These are phyloP conservation scores for Domatiomyces globalis DNA, from an alignment of 2,329 filamentous ascomycete species.

Conservation along the genomic window DNA sequence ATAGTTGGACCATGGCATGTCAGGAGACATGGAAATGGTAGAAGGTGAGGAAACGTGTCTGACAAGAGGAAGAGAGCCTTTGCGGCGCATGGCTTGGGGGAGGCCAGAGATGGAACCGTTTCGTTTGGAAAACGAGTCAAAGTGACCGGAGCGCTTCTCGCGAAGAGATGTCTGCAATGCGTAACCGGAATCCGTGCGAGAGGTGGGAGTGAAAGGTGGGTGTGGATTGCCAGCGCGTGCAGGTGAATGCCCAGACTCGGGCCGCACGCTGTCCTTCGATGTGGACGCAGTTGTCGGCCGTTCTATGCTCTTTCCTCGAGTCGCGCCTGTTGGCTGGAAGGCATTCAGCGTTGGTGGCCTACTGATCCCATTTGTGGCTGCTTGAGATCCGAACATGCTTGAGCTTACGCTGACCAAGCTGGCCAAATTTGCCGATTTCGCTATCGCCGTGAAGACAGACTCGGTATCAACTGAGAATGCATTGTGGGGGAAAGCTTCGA, in stretches of 20 bases:
- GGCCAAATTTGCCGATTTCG: constrained; percentile 57
- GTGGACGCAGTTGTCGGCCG: constrained; percentile 61
- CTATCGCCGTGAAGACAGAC: constrained; percentile 59
- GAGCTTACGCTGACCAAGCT: constrained; percentile 86
- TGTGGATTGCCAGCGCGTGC: constrained; percentile 64
- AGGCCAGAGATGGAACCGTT: constrained; percentile 58
- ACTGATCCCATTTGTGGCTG: constrained; percentile 33
- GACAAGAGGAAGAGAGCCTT: constrained; percentile 43
- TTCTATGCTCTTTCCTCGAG: constrained; percentile 21
- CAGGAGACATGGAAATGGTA: constrained; percentile 31
- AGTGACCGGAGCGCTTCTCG: constrained; percentile 89
- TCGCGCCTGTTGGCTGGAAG: constrained; percentile 60
- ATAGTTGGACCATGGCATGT: constrained; percentile 29
- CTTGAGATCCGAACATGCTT: constrained; percentile 62
- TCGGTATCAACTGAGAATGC: constrained; percentile 78
- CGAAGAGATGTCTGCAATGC: constrained; percentile 71
- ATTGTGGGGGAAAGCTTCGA: constrained; percentile 85
- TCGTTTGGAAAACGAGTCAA: constrained; percentile 64
- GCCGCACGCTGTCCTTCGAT: constrained; percentile 42
- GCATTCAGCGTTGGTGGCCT: constrained; percentile 74
- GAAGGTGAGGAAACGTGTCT: constrained; percentile 39
- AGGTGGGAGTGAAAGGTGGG: constrained; percentile 63
- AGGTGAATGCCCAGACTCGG: constrained; percentile 48
- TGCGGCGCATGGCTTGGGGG: constrained; percentile 27
- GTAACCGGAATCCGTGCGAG: constrained; percentile 81